Conservation (phyloP, 164 flowering plant genomes). For the Kingdonia uniflora region DNA sequence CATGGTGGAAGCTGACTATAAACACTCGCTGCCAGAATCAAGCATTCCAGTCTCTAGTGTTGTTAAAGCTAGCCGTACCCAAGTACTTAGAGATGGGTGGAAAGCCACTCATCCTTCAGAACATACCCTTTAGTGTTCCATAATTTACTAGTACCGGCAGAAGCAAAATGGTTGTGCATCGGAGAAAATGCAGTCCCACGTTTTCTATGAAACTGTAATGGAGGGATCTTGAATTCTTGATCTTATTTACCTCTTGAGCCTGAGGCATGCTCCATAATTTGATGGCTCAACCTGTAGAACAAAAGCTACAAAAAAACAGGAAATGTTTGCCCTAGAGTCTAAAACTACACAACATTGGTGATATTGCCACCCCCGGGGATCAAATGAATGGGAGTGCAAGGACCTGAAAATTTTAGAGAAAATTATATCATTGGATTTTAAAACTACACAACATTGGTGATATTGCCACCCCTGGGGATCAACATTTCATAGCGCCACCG, state of each 20-base stretch:
- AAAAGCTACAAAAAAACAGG: too few relatives aligned
- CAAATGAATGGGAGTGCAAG: too few relatives aligned
- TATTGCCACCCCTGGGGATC: too few relatives aligned
- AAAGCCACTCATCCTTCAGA: constrained; percentile 62
- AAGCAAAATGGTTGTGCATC: constrained; percentile 45
- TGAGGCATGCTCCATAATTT: constrained; percentile 91
- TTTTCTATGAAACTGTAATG: constrained; percentile 82
- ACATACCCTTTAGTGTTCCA: constrained; percentile 77
- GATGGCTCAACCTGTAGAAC: constrained; percentile 68
- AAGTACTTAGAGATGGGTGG: constrained; percentile 96
- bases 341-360: too few relatives aligned
- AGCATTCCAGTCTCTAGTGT: constrained; percentile 94
- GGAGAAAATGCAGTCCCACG: constrained; percentile 94
- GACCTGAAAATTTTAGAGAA: too few relatives aligned
- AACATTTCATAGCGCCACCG: too few relatives aligned
- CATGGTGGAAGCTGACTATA: constrained; percentile 84
- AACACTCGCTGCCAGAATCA: constrained; percentile 67
- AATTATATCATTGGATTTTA: too few relatives aligned
- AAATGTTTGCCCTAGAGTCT: too few relatives aligned
- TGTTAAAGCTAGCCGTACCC: constrained; percentile 93
- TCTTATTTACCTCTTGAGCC: constrained; percentile 39
- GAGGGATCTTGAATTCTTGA: too few relatives aligned
- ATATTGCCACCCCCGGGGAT: too few relatives aligned
- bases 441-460: too few relatives aligned
- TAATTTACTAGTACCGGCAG: constrained; percentile 82